Evolutionary conservation across 1,284 basidiomycete genomes (phyloP), one percentile per base, ranked within the genome.

Genomic region (Coriolopsis trogii): DNA sequence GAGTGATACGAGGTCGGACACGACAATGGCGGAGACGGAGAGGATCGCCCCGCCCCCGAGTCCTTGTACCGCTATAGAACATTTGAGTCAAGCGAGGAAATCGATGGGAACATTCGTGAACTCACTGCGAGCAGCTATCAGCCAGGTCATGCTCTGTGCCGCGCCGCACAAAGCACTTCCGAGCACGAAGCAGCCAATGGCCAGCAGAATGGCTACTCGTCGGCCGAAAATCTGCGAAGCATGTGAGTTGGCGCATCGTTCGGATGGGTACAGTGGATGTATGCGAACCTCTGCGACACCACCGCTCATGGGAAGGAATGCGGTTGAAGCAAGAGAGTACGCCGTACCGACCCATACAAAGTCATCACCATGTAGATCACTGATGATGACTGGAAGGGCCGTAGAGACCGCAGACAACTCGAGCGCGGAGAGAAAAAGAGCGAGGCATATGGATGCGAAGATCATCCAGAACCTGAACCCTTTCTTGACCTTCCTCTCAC

Each of bases 1-100:
- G 12, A 64, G 55, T 2, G 61, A 49, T 1, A 64, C 58, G 3
- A 64, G 30, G 51, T 64, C 63, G 2, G 63, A 59, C 7, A 61
- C 28, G 36, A 64, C 55, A 46, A 64, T 64, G 1, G 48, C 34
- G 12, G 55, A 48, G 12, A 79, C 59, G 0, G 71, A 61, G 15
- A 73, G 57, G 46, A 81, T 76, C 5, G 73, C 74, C 8, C 80
- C 79, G 6, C 74, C 75, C 7, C 80, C 80, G 38, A 80, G 59
- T n/a, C 80, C 79, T 54, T 81, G 78, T 5, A 81, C 60, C 2
- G 72, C 59, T 58, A 36, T 0, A 24, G 8, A 16, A 8, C 12
- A 10, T 25, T 18, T n/a, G n/a, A n/a, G n/a, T n/a, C n/a, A n/a
- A 34, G 23, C n/a, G 28, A 41, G 5, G 9, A 5, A 33, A 23